Evolutionary conservation across 1,139 yeast genomes (phyloP), one percentile per base, ranked within the genome.

Genomic region (Zhuliangozyma blackwelliae): DNA sequence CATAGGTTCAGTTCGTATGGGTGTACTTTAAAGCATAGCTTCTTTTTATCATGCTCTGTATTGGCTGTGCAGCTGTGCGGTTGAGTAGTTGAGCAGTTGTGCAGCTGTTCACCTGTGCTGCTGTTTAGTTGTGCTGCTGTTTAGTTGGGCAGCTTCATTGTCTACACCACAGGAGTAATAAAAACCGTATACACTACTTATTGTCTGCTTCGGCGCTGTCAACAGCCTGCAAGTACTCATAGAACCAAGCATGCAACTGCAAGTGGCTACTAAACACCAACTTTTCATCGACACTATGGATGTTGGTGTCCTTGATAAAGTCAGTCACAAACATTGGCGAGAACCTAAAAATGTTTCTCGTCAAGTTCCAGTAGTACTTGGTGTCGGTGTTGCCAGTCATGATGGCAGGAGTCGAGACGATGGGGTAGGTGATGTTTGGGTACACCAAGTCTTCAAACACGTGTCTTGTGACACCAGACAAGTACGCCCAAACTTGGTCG

Each of bases 331-430:
- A 49, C 36, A 48, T 46, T 19, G 82, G 85, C 13, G 72, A 55
- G 57, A 72, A 82, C 49, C 96, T 73, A 67, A 72, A 86, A 41
- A 89, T 85, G 54, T 84, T 77, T 38, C 68, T 66, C n/a, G 89
- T 75, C 53, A 88, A 67, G 35, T 68, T 60, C 90, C 94, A 85
- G 62, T 84, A 87, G 54, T 77, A 75, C 53, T 77, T 75, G 7
- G 96, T 87, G 55, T 88, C 96, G 2, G 96, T 88, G 59, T 87
- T 88, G 25, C 86, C 96, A 5, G 86, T 72, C 77, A 84, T 75
- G 35, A 85, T 54, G 13, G 76, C 65, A 9, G 95, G 94, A 2
- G 89, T 64, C 19, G 78, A 65, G 36, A 83, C 65, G 25, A 80
- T 61, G 21, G 77, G 67, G 29, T 65, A 54, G 10, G 52, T 54